phyloP scores from a whole-genome alignment of 371 early-diverging fungal genomes.

The Apophysomyces sp. region DNA sequence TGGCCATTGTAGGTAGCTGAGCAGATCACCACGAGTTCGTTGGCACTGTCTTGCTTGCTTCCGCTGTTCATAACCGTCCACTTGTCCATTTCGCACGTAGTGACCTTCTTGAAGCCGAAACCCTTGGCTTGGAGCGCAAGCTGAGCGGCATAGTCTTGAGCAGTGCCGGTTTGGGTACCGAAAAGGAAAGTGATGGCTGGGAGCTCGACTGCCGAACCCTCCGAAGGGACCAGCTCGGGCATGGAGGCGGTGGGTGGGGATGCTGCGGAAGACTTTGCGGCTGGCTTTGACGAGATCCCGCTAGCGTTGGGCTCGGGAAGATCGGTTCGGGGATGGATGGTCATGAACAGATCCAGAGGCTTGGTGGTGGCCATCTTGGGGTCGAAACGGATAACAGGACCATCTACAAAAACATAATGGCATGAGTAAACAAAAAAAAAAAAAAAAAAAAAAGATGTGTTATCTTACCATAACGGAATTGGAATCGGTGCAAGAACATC shows the following conservation, averaged over 20 bases:
- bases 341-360: constrained; percentile 35
- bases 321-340: constrained; percentile 37
- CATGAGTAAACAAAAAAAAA: too few species aligned
- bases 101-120: constrained; percentile 32
- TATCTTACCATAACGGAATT: constrained; percentile 32
- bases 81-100: constrained; percentile 24
- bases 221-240: not conserved
- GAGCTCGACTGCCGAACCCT: constrained; percentile 6
- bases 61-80: constrained; percentile 24
- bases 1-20: constrained; percentile 59
- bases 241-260: constrained; percentile 6
- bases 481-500: constrained; percentile 42
- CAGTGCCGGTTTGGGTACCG: constrained; percentile 41
- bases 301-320: constrained; percentile 31
- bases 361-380: constrained; percentile 37
- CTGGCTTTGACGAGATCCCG: not conserved
- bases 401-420: constrained; percentile 19
- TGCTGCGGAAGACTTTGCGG: not conserved
- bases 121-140: constrained; percentile 25
- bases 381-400: constrained; percentile 33
- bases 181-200: constrained; percentile 34
- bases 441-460: not conserved
- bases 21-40: constrained; percentile 36
- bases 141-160: constrained; percentile 38
- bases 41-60: not conserved